Evolutionary conservation across 805 yeast species (phyloP).

Genomic region (Kazachstania kunashirensis): DNA sequence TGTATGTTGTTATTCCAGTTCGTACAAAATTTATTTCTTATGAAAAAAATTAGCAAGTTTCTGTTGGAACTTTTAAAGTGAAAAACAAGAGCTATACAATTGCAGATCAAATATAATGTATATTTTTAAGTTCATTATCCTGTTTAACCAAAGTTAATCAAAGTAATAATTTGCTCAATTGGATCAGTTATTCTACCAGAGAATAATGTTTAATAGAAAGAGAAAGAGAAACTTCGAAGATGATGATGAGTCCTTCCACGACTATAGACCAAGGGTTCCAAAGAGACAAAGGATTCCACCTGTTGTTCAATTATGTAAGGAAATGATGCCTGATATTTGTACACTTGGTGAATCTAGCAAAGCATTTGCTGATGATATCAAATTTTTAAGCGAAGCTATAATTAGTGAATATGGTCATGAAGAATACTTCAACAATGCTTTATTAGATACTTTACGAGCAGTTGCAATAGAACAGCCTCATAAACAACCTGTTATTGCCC

Average conservation of each 20-base stretch:
- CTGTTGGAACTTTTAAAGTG: too few species aligned
- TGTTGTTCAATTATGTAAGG: conserved; percentile 37
- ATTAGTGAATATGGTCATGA: conserved; percentile 56
- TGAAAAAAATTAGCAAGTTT: too few species aligned
- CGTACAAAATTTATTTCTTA: too few species aligned
- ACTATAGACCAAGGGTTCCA: conserved; percentile 25
- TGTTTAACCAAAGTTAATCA: too few species aligned
- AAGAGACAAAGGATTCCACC: conserved; percentile 36
- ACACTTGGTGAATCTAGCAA: conserved; percentile 49
- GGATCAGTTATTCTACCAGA: too few species aligned
- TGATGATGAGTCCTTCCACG: conserved; percentile 26
- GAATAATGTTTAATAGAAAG: conserved; percentile 12
- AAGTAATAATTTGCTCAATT: too few species aligned
- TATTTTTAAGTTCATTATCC: too few species aligned
- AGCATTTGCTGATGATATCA: conserved; percentile 50
- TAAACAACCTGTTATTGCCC: conserved; percentile 63
- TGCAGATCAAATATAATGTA: too few species aligned
- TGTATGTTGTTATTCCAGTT: too few species aligned
- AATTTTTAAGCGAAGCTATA: conserved; percentile 58
- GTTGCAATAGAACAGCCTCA: conserved; percentile 84
- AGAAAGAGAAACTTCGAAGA: conserved; percentile 20
- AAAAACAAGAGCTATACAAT: too few species aligned
- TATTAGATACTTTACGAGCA: conserved; percentile 57
- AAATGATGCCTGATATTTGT: conserved; percentile 41
- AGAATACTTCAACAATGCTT: conserved; percentile 46